phyloP scores from a whole-genome alignment of 129 eudicot species.

The Silybum marianum region DNA sequence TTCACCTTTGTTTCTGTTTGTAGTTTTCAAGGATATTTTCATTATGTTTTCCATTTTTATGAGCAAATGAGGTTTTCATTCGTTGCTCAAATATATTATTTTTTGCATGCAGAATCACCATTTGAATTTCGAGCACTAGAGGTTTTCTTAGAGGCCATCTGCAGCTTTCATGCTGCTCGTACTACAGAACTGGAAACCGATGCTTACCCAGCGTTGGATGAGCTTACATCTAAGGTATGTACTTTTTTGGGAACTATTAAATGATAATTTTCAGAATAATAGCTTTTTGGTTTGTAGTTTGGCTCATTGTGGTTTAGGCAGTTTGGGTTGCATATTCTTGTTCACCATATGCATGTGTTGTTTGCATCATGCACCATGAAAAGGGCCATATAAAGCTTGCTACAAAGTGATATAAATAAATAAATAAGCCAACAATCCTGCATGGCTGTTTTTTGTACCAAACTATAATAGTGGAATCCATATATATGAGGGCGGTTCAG shows the following conservation, averaged over 20 bases:
- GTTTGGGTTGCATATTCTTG: background rate
- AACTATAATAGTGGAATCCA: background rate
- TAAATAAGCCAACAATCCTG: background rate
- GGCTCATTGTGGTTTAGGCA: background rate
- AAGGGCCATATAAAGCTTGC: background rate
- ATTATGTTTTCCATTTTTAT: background rate
- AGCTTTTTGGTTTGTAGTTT: background rate
- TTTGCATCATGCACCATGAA: background rate
- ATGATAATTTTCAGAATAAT: background rate
- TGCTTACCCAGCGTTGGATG: constrained; percentile 91
- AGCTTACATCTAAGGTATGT: constrained; percentile 84
- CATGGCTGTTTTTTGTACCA: background rate
- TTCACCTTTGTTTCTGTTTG: too few relatives aligned
- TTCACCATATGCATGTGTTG: background rate
- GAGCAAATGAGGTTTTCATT: background rate
- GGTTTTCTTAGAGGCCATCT: constrained; percentile 87
- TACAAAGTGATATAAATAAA: background rate
- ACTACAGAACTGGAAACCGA: constrained; percentile 82
- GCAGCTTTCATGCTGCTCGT: constrained; percentile 89
- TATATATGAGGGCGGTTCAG: too few relatives aligned
- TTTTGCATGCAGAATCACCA: constrained; percentile 64
- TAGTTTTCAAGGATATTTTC: too few relatives aligned
- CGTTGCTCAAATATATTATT: background rate
- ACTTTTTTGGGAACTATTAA: background rate
- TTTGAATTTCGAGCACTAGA: constrained; percentile 94